Evolutionary conservation across 2,329 filamentous ascomycete genomes (phyloP), one percentile per base, ranked within the genome.

Genomic region (Ophiocordyceps camponoti-saundersi): DNA sequence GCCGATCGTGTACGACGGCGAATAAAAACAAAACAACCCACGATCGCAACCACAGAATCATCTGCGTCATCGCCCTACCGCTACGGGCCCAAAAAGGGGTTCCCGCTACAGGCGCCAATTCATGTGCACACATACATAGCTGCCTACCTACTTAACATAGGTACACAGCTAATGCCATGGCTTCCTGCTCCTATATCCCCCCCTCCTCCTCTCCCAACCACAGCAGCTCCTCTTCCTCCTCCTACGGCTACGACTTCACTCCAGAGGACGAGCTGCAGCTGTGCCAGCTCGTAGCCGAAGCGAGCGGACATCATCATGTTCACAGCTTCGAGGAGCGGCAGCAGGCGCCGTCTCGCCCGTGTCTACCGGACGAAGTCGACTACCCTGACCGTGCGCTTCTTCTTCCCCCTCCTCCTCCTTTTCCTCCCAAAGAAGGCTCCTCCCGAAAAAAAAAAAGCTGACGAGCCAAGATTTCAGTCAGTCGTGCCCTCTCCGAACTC

Each of bases 381-480:
- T 75, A 74, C 62, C 68, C 75, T 57, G 68, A 75, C 65, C 60
- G 77, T 80, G 61, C 57, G 72, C 66, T 43, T 23, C 18, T 40
- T 40, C 36, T 7, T 18, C 7, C n/a, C 11, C 16, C 16, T n/a
- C 2, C n/a, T 10, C 6, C 8, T 8, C 10, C 6, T 20, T 39
- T 18, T 36, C 32, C 7, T 8, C 32, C 15, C 32, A 7, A 7
- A 7, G 29, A 32, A 13, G 7, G 13, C 29, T 32, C 10, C 32
- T 15, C 4, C 32, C 32, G 5, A 15, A 12, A 15, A 3, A 12
- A 3, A 32, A 32, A 32, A 11, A 32, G 36, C 76, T 76, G 69
- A 80, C 70, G 45, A 30, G 48, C 54, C 50, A 80, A 83, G 79
- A 71, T 67, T 61, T 61, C 79, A 85, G 81, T 74, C 64, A 78